Evolutionary conservation across 2,329 filamentous ascomycete species (phyloP).

Genomic region (Ceratocystis lukuohia): DNA sequence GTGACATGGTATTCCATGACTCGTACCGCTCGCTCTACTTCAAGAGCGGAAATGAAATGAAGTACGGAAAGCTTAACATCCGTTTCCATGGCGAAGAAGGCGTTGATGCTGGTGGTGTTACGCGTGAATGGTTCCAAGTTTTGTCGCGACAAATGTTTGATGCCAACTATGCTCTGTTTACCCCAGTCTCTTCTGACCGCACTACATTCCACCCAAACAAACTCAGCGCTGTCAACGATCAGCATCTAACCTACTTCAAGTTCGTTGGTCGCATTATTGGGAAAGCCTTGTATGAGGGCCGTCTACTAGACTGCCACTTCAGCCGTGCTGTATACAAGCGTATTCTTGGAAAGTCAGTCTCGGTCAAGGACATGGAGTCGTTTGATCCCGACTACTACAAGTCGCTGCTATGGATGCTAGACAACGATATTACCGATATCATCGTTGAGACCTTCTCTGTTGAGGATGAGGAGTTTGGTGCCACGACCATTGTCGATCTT

Average conservation of each 20-base stretch:
- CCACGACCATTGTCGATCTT: slow-evolving; percentile 74
- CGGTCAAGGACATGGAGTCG: slow-evolving; percentile 98
- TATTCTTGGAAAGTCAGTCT: slow-evolving; percentile 86
- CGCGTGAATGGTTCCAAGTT: slow-evolving; percentile 97
- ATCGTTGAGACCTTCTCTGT: slow-evolving; percentile 93
- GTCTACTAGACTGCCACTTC: slow-evolving; percentile 95
- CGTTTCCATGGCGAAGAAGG: slow-evolving; percentile 95
- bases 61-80: slow-evolving; percentile 96
- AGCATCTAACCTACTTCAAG: slow-evolving; percentile 97
- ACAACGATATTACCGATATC: slow-evolving; percentile 96
- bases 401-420: slow-evolving; percentile 93
- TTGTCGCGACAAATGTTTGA: slow-evolving; percentile 98
- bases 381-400: slow-evolving; percentile 99
- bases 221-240: slow-evolving; percentile 82
- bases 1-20: slow-evolving; percentile 93
- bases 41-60: slow-evolving; percentile 93
- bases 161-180: slow-evolving; percentile 91
- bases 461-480: slow-evolving; percentile 87
- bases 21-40: slow-evolving; percentile 98
- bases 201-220: slow-evolving; percentile 98
- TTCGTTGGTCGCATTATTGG: slow-evolving; percentile 98
- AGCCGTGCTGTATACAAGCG: slow-evolving; percentile 97
- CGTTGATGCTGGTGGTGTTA: slow-evolving; percentile 93
- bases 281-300: slow-evolving; percentile 91
- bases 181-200: slow-evolving; percentile 87